A percentile compares a stretch with the other conserved stretches of the same genome.
phyloP scores from a whole-genome alignment of 1,139 yeast species.

The Hansenula sp. region DNA sequence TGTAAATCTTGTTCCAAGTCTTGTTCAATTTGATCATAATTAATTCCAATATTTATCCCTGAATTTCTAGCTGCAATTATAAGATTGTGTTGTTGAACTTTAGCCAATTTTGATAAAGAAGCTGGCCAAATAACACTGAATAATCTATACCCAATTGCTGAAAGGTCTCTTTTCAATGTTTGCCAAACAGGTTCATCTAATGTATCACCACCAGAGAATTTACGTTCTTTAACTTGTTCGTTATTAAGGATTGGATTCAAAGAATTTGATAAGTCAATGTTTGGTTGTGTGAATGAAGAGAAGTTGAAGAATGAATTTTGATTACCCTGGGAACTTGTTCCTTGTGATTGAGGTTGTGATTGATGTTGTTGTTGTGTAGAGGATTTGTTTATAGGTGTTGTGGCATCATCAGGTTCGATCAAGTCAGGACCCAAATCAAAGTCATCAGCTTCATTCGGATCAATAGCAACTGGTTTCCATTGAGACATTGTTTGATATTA shows the following conservation, averaged over 20 bases:
- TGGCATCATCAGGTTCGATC: conserved; percentile 19
- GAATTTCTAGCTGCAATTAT: conserved; percentile 40
- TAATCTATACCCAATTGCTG: conserved; percentile 60
- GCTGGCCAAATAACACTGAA: conserved; percentile 72
- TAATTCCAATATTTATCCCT: conserved; percentile 40
- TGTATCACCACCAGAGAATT: conserved; percentile 80
- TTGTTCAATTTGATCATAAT: conserved; percentile 29
- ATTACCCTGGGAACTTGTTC: conserved; percentile 1
- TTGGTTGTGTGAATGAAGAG: conserved; percentile 20
- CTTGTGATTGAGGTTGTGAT: conserved; percentile 4
- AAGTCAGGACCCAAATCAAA: conserved; percentile 33
- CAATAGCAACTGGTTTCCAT: conserved; percentile 23
- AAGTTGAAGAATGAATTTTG: conserved; percentile 20
- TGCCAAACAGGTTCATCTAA: conserved; percentile 75
- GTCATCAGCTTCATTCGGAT: conserved; percentile 28
- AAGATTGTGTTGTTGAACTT: conserved; percentile 39
- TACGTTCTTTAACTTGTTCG: conserved; percentile 61
- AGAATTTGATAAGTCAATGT: conserved; percentile 17
- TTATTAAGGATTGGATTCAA: conserved; percentile 28
- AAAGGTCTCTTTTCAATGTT: conserved; percentile 64
- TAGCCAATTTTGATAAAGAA: conserved; percentile 40
- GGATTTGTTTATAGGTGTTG: conserved; percentile 7
- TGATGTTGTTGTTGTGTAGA: conserved; percentile 3
- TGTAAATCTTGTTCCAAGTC: conserved; percentile 22
- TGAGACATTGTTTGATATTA: conserved; percentile 12